These are phyloP conservation scores for Conoideocrella luteorostrata DNA, from an alignment of 2,329 filamentous ascomycete genomes.

Conservation along the genomic window DNA sequence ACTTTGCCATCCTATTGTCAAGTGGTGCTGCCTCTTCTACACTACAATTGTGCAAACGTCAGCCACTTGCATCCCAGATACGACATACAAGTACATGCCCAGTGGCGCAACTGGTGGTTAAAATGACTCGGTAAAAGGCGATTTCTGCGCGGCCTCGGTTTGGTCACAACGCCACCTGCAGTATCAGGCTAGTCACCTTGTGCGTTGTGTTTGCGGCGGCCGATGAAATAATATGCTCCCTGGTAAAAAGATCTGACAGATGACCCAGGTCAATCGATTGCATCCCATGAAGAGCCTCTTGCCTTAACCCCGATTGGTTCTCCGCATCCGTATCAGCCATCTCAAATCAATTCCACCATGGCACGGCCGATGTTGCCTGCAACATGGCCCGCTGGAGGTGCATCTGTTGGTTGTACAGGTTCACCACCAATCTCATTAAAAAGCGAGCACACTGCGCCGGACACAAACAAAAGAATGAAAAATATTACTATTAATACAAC, in stretches of 20 bases:
- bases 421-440: too few species aligned
- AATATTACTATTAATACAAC: slow-evolving; percentile 18
- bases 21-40: not conserved
- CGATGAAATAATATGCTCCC: slow-evolving; percentile 20
- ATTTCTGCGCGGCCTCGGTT: not conserved
- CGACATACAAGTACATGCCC: not conserved
- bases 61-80: too few species aligned
- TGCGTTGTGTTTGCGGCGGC: not conserved
- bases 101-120: not conserved
- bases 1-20: not conserved
- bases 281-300: slow-evolving; percentile 12
- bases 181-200: not conserved
- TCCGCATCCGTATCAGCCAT: too few species aligned
- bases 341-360: too few species aligned
- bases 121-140: not conserved
- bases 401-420: too few species aligned
- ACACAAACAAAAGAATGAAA: slow-evolving; percentile 6
- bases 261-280: slow-evolving; percentile 18
- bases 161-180: not conserved
- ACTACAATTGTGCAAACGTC: not conserved
- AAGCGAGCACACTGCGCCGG: not conserved
- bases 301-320: too few species aligned
- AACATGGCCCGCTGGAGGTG: too few species aligned
- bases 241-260: slow-evolving; percentile 22
- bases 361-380: too few species aligned